Evolutionary conservation across 2,329 filamentous ascomycete species (phyloP).

Genomic region (Ceratocystis huliohia): DNA sequence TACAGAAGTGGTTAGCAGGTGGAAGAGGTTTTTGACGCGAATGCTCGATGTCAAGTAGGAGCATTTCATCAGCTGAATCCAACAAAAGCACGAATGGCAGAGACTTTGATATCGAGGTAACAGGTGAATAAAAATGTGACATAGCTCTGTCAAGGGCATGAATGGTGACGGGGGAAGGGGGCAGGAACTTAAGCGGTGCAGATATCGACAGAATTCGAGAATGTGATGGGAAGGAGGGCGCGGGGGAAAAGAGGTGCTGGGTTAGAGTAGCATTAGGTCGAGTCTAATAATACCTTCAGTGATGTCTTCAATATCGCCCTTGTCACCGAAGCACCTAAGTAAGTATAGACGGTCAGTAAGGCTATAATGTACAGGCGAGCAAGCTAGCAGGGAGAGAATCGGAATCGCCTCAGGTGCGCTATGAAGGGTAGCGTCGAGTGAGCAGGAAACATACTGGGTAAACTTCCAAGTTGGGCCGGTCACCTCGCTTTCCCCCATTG

Average conservation of each 20-base stretch:
- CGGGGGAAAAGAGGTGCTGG: neutral
- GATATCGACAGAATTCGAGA: neutral
- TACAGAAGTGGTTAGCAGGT: constrained; percentile 27
- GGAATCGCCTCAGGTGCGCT: neutral
- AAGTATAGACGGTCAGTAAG: constrained; percentile 21
- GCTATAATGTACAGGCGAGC: neutral
- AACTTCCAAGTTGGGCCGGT: constrained; percentile 98
- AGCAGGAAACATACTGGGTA: constrained; percentile 64
- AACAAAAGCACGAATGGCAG: neutral
- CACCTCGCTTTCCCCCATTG: constrained; percentile 93
- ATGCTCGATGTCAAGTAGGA: neutral
- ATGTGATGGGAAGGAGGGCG: neutral
- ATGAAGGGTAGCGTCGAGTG: neutral
- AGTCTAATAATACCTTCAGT: constrained; percentile 60
- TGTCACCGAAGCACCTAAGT: constrained; percentile 96
- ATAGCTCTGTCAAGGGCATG: neutral
- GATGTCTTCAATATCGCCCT: constrained; percentile 97
- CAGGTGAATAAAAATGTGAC: neutral
- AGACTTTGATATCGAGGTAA: neutral
- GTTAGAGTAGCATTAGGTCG: neutral
- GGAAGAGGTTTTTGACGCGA: neutral
- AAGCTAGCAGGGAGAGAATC: neutral
- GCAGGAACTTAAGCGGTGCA: neutral
- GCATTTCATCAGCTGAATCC: neutral
- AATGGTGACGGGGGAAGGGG: neutral